A percentile compares a stretch with the other conserved stretches of the same genome.
Evolutionary conservation across 1,284 basidiomycete genomes (phyloP).

Genomic region (Ceratobasidium sp.): DNA sequence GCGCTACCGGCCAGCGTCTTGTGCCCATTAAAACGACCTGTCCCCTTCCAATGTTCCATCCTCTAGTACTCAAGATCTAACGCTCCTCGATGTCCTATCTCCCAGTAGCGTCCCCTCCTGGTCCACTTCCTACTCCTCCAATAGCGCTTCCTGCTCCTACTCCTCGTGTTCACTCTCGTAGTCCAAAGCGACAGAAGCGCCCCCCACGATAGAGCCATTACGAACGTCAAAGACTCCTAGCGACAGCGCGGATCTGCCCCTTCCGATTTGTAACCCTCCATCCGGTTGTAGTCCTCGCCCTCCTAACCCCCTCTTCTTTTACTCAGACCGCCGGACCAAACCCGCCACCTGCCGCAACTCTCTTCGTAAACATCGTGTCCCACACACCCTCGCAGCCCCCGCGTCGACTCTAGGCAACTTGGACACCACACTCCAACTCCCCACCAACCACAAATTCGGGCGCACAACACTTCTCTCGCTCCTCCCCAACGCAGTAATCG

Average conservation of each 20-base stretch:
- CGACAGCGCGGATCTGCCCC: too few species aligned
- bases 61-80: too few species aligned
- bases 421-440: conserved; percentile 1
- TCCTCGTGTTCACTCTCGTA: background rate
- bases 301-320: too few species aligned
- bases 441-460: background rate
- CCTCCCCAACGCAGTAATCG: background rate
- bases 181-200: too few species aligned
- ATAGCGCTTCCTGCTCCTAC: background rate
- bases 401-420: conserved; percentile 25
- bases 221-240: too few species aligned
- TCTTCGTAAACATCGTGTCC: conserved; percentile 33
- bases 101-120: background rate
- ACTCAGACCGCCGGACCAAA: background rate
- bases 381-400: conserved; percentile 35
- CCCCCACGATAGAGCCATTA: too few species aligned
- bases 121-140: background rate
- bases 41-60: too few species aligned
- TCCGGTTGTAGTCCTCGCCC: too few species aligned
- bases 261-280: too few species aligned
- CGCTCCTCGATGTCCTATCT: background rate
- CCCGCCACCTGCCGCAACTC: background rate
- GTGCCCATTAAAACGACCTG: too few species aligned
- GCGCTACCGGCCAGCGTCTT: too few species aligned
- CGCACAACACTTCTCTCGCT: background rate